Evolutionary conservation across 2,329 filamentous ascomycete species (phyloP).

Genomic region (Fusarium devonianum): DNA sequence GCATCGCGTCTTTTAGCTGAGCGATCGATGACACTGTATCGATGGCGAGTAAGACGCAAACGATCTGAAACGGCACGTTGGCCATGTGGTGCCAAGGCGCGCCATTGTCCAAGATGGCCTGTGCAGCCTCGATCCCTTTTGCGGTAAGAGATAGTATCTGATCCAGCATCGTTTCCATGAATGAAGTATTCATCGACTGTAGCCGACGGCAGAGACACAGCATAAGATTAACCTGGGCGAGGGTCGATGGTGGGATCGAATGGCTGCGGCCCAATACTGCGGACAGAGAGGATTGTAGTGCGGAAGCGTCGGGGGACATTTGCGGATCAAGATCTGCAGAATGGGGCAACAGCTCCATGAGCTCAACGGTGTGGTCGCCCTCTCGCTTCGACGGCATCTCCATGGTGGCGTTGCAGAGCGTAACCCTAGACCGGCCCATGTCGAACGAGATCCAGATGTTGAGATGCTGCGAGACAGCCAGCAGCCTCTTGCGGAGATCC

Average conservation of each 20-base stretch:
- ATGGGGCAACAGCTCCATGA: constrained; percentile 60
- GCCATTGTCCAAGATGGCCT: constrained; percentile 52
- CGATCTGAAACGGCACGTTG: constrained; percentile 66
- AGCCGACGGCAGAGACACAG: constrained; percentile 63
- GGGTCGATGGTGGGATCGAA: constrained; percentile 51
- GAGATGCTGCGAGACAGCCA: constrained; percentile 62
- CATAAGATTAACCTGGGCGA: constrained; percentile 62
- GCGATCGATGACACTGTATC: constrained; percentile 58
- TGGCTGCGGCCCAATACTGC: constrained; percentile 51
- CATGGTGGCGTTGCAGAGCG: constrained; percentile 54
- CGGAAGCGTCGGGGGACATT: constrained; percentile 49
- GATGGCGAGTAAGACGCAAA: constrained; percentile 63
- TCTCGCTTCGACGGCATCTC: constrained; percentile 48
- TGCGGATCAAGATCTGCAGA: constrained; percentile 63
- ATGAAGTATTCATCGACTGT: constrained; percentile 56
- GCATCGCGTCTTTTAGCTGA: constrained; percentile 60
- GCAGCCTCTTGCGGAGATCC: constrained; percentile 52
- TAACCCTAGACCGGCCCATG: constrained; percentile 61
- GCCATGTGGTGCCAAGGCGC: constrained; percentile 66
- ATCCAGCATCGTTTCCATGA: constrained; percentile 53
- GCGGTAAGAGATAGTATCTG: constrained; percentile 56
- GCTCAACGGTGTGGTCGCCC: constrained; percentile 54
- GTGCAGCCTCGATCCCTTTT: constrained; percentile 55
- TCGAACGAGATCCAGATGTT: constrained; percentile 68
- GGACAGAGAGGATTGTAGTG: constrained; percentile 53